Conservation (phyloP, 495 filamentous ascomycete species). For the Penicillium diatomitis region DNA sequence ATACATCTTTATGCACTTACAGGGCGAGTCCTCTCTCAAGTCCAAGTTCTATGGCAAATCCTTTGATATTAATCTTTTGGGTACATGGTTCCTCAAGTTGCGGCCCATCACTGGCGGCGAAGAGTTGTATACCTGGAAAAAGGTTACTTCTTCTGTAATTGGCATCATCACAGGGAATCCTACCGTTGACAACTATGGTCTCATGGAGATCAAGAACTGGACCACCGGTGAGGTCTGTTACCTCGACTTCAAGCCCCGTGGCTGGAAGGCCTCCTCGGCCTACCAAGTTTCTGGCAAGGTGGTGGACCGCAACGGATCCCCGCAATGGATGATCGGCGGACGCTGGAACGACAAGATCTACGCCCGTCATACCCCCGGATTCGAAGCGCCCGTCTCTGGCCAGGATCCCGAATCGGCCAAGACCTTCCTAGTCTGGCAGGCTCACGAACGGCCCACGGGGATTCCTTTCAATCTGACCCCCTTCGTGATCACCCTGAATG, state of each 20-base stretch:
- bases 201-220: constrained; percentile 96
- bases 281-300: constrained; percentile 84
- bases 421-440: constrained; percentile 90
- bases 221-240: constrained; percentile 83
- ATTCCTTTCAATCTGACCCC: constrained; percentile 97
- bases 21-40: constrained; percentile 90
- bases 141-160: constrained; percentile 93
- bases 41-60: constrained; percentile 97
- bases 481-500: constrained; percentile 90
- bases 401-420: constrained; percentile 44
- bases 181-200: constrained; percentile 95
- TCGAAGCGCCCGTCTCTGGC: constrained; percentile 61
- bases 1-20: not conserved
- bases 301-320: constrained; percentile 59
- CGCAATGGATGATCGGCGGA: constrained; percentile 82
- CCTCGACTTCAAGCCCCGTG: constrained; percentile 92
- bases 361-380: constrained; percentile 84
- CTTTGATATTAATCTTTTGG: constrained; percentile 92
- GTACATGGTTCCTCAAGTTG: constrained; percentile 92
- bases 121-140: constrained; percentile 98
- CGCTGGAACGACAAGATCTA: constrained; percentile 98
- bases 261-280: constrained; percentile 87
- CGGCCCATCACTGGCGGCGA: constrained; percentile 70
- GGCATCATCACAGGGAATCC: constrained; percentile 97
- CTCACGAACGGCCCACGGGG: constrained; percentile 65